A percentile compares a stretch with the other conserved stretches of the same genome.
phyloP scores from a whole-genome alignment of 495 filamentous ascomycete species.

The Penicillium cataractarum region DNA sequence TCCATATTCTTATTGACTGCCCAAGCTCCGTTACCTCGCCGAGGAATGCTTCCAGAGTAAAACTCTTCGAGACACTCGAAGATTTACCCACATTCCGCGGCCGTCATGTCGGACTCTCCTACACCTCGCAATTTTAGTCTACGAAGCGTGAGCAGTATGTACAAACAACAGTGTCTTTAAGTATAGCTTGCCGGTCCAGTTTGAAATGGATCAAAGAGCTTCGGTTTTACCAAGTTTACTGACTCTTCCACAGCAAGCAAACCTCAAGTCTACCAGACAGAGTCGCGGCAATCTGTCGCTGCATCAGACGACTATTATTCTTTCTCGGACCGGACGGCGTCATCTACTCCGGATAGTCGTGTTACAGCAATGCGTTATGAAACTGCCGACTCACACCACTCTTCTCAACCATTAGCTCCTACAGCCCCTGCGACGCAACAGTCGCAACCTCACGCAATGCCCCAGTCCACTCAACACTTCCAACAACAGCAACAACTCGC shows the following conservation, averaged over 20 bases:
- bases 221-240: slow-evolving; percentile 3
- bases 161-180: slow-evolving; percentile 4
- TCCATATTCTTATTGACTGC: slow-evolving; percentile 20
- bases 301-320: slow-evolving; percentile 73
- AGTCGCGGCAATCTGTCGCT: slow-evolving; percentile 62
- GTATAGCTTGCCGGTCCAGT: background rate
- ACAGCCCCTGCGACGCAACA: slow-evolving; percentile 34
- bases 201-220: background rate
- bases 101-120: slow-evolving; percentile 26
- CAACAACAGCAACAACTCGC: slow-evolving; percentile 31
- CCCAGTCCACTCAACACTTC: slow-evolving; percentile 25
- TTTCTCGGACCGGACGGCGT: slow-evolving; percentile 55
- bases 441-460: slow-evolving; percentile 18
- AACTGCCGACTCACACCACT: slow-evolving; percentile 50
- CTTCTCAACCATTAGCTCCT: slow-evolving; percentile 37
- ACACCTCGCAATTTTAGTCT: slow-evolving; percentile 34
- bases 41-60: slow-evolving; percentile 34
- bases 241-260: slow-evolving; percentile 46
- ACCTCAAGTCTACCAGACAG: slow-evolving; percentile 55
- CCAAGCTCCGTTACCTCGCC: slow-evolving; percentile 14
- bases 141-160: slow-evolving; percentile 38
- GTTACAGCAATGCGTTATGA: slow-evolving; percentile 54
- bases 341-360: slow-evolving; percentile 50
- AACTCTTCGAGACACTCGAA: slow-evolving; percentile 17
- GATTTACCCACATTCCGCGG: slow-evolving; percentile 22